Conservation (phyloP, 805 yeast genomes). For the Saccharomyces jurei region DNA sequence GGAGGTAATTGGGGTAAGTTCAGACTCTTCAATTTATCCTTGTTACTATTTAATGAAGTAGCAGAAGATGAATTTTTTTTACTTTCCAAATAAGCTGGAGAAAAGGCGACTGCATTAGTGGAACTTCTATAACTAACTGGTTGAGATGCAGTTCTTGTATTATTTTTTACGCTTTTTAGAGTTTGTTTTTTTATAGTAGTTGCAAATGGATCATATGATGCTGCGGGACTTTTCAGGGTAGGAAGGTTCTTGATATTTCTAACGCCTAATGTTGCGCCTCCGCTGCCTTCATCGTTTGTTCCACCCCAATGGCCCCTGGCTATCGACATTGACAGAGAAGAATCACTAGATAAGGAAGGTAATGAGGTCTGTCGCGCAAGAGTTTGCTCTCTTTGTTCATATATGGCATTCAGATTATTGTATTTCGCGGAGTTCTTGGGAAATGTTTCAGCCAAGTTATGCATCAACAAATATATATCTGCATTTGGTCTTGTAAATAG, state of each 20-base stretch:
- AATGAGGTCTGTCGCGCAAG: constrained; percentile 15
- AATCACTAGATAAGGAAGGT: constrained; percentile 21
- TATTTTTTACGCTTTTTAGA: background rate
- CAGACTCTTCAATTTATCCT: constrained; percentile 15
- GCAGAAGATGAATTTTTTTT: constrained; percentile 16
- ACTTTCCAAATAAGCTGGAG: constrained; percentile 27
- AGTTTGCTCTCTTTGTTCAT: constrained; percentile 22
- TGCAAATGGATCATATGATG: constrained; percentile 16
- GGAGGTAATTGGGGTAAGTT: constrained; percentile 44
- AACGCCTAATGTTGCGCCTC: background rate
- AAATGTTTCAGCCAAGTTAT: constrained; percentile 53
- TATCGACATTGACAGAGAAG: constrained; percentile 12
- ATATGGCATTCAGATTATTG: constrained; percentile 31
- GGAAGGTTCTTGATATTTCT: constrained; percentile 25
- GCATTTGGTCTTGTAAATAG: constrained; percentile 40
- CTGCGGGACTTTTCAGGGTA: constrained; percentile 21
- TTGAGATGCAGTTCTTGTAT: background rate
- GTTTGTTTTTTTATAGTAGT: constrained; percentile 3
- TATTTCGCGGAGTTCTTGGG: constrained; percentile 39
- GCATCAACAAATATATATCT: constrained; percentile 50
- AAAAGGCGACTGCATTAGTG: constrained; percentile 17
- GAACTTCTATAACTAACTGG: constrained; percentile 4
- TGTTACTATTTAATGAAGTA: constrained; percentile 10
- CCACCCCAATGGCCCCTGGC: constrained; percentile 29
- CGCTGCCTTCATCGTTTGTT: constrained; percentile 7